phyloP scores from a whole-genome alignment of 2,329 filamentous ascomycete genomes.

The Xylariaceae sp. region DNA sequence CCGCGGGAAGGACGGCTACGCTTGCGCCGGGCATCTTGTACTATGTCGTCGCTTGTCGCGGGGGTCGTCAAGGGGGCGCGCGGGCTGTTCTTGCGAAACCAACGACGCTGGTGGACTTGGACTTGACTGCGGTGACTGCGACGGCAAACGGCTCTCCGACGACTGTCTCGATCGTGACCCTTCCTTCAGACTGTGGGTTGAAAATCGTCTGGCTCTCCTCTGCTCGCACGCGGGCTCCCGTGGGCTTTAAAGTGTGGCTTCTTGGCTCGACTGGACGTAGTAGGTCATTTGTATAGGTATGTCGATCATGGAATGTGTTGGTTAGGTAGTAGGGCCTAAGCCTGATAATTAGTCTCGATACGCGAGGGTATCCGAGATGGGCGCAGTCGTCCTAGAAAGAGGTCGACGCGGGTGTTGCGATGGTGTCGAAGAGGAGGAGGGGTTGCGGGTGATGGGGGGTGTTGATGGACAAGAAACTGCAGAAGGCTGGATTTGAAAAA shows the following conservation, averaged over 20 bases:
- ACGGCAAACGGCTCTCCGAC: constrained; percentile 20
- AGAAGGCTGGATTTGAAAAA: constrained; percentile 22
- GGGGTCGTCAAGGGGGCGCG: no score
- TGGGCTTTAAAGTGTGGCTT: constrained; percentile 65
- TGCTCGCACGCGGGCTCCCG: constrained; percentile 55
- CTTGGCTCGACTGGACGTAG: constrained; percentile 41
- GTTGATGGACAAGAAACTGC: constrained; percentile 17
- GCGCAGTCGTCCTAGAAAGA: constrained; percentile 21
- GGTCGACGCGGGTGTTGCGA: constrained; percentile 20
- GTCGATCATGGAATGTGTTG: constrained; percentile 47
- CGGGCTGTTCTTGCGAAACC: no score
- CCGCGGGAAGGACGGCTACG: constrained; percentile 54
- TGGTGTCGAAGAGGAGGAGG: constrained; percentile 20
- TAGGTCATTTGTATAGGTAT: constrained; percentile 46
- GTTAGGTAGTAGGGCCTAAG: constrained; percentile 29
- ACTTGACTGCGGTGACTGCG: no score
- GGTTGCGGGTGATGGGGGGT: constrained; percentile 19
- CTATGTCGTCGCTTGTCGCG: constrained; percentile 26
- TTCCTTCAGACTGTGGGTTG: constrained; percentile 48
- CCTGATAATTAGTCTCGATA: constrained; percentile 21
- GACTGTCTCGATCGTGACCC: constrained; percentile 19
- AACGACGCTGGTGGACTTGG: no score
- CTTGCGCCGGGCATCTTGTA: constrained; percentile 62
- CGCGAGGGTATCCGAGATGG: constrained; percentile 22
- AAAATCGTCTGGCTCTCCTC: constrained; percentile 51